Conservation (phyloP, 2,329 filamentous ascomycete species). For the Decorospora gaudefroyi region DNA sequence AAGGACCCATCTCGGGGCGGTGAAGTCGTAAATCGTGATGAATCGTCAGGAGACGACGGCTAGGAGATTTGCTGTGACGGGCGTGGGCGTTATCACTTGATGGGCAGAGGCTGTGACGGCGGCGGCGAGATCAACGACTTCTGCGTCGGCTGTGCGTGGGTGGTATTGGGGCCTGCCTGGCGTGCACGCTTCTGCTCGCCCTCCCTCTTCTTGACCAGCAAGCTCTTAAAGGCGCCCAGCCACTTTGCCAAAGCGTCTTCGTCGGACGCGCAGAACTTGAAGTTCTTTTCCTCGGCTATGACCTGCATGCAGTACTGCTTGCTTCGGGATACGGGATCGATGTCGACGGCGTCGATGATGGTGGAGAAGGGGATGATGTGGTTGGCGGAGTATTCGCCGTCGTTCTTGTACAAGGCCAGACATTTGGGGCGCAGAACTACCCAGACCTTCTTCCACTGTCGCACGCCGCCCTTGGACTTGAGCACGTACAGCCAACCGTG, state of each 20-base stretch:
- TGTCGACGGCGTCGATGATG: conserved; percentile 89
- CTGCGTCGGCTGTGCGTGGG: conserved; percentile 17
- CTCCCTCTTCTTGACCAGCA: conserved; percentile 72
- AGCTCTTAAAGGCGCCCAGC: conserved; percentile 88
- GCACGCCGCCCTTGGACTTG: conserved; percentile 79
- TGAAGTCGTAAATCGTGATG: conserved; percentile 13
- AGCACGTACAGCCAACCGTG: conserved; percentile 88
- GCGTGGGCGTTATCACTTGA: conserved; percentile 9
- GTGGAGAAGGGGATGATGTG: conserved; percentile 77
- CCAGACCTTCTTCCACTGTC: conserved; percentile 95
- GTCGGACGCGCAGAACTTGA: conserved; percentile 63
- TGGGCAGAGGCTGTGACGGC: conserved; percentile 10
- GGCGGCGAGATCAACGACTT: conserved; percentile 7
- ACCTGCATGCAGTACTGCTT: conserved; percentile 89
- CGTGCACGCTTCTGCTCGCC: conserved; percentile 32
- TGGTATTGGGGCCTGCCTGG: conserved; percentile 16
- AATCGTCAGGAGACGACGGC: conserved; percentile 6
- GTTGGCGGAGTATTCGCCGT: conserved; percentile 83
- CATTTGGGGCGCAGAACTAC: conserved; percentile 84
- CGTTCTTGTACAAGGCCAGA: conserved; percentile 89
- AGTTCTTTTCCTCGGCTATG: conserved; percentile 81
- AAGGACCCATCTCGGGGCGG: background rate
- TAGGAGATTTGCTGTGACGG: background rate
- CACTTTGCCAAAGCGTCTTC: conserved; percentile 84
- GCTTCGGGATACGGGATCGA: conserved; percentile 81